These are phyloP conservation scores for Fraxinus excelsior DNA, from an alignment of 257 asterid species.

Conservation along the genomic window DNA sequence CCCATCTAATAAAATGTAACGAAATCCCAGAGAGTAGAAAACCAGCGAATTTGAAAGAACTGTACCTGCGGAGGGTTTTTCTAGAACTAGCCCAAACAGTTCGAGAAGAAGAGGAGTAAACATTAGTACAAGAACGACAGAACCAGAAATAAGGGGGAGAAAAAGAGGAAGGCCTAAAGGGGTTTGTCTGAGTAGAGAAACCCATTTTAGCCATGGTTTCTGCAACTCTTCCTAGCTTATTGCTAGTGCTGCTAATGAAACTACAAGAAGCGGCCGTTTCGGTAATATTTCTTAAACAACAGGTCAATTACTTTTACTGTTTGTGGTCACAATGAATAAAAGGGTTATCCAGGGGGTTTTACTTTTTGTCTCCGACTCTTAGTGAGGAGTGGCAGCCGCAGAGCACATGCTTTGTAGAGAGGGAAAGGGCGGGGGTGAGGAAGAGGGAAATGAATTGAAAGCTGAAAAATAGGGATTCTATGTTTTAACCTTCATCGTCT, in stretches of 20 bases:
- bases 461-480: neutral
- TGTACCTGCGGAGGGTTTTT: conserved; percentile 60
- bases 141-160: conserved; percentile 59
- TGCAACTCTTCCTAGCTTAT: conserved; percentile 60
- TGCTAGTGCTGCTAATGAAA: conserved; percentile 51
- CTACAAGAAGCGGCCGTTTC: conserved; percentile 70
- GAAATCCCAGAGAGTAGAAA: neutral
- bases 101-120: conserved; percentile 41
- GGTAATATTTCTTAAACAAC: conserved; percentile 29
- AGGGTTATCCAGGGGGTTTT: conserved; percentile 38
- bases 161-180: conserved; percentile 50
- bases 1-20: conserved; percentile 17
- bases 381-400: conserved; percentile 29
- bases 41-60: conserved; percentile 11
- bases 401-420: conserved; percentile 32
- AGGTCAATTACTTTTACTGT: conserved; percentile 5
- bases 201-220: conserved; percentile 84
- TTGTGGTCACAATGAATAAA: conserved; percentile 32
- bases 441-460: neutral
- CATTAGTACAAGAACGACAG: conserved; percentile 46
- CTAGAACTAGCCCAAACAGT: conserved; percentile 36
- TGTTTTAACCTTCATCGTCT: neutral
- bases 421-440: conserved; percentile 19
- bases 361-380: conserved; percentile 36
- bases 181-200: conserved; percentile 56